phyloP scores from a whole-genome alignment of 108 stramenopile species.

The Cyclostephanos invisitatus region DNA sequence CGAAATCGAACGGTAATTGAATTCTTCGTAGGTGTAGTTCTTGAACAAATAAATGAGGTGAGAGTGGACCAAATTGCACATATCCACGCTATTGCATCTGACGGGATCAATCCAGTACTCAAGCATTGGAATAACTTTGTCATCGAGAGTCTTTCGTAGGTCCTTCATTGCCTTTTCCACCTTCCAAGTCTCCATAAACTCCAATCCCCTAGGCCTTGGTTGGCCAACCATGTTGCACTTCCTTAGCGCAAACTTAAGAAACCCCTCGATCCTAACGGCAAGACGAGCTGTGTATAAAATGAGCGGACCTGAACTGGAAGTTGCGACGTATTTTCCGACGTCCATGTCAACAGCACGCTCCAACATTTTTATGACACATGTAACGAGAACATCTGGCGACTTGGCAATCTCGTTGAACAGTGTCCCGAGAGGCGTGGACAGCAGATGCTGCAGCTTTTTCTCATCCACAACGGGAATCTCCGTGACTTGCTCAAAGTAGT shows the following conservation, averaged over 20 bases:
- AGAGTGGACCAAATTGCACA: constrained; percentile 91
- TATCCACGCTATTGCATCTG: constrained; percentile 80
- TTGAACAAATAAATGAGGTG: constrained; percentile 97
- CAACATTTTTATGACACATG: constrained; percentile 87
- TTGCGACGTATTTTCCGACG: constrained; percentile 84
- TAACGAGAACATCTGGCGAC: constrained; percentile 85
- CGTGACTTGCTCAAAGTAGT: constrained; percentile 70
- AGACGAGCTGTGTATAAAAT: constrained; percentile 96
- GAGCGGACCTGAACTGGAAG: constrained; percentile 84
- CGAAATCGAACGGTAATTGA: constrained; percentile 91
- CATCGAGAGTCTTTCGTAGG: constrained; percentile 76
- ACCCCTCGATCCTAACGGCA: constrained; percentile 92
- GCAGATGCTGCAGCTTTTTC: constrained; percentile 71
- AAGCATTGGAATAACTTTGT: constrained; percentile 90
- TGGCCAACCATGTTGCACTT: constrained; percentile 75
- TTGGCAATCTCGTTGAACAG: constrained; percentile 96
- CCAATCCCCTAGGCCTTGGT: constrained; percentile 82
- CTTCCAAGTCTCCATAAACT: constrained; percentile 78
- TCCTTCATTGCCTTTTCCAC: constrained; percentile 78
- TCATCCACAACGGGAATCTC: constrained; percentile 82
- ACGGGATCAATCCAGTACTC: constrained; percentile 96
- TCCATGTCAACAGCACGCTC: constrained; percentile 95
- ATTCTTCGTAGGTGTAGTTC: constrained; percentile 90
- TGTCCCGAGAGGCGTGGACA: constrained; percentile 90
- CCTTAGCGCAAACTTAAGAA: constrained; percentile 85